Base-by-base conservation (phyloP, 1,139 yeast species). In the Yamadazyma epiphylla region DNA sequence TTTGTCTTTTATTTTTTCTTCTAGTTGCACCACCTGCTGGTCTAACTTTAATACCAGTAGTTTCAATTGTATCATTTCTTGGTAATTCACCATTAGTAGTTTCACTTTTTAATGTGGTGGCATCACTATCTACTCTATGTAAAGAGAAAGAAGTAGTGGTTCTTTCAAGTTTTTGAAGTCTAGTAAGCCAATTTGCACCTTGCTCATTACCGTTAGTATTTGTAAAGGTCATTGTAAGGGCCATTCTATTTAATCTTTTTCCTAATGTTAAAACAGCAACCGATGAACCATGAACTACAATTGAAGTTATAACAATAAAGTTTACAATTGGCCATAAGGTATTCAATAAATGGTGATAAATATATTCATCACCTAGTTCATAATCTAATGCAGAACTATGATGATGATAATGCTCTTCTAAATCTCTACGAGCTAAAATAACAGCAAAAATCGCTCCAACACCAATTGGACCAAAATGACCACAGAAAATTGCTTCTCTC, bases 391-490 rank as follows among this genome's bases (percentile, higher is more conserved):
- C 32, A 2, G 32, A 28, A 7, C 34, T 30, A 10, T 35, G 28
- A 19, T 40, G 33, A 9, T 75, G 69, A 39, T 48, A 63, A 40
- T 62, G 64, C 9, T 64, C 67, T 49, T 87, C 95, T 27, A 91
- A 66, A 43, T 85, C 91, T 12, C 78, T 76, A 43, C 94, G 73
- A 1, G 96, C 91, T 45, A 89, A 64, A 36, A 91, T 82, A 10
- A 89, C 80, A 13, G 95, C 95, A 59, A 86, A 91, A 13, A 91
- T 75, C 1, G 97, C 97, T 41, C 97, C 97, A 8, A 91, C 98
- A 33, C 98, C 98, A 52, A 91, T 87, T 7, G 98, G 98, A 27
- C 98, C 98, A 55, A 91, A 91, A 61, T 91, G 97, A 14, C 97
- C 97, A 55, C 95, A 89, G 51, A 91, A 88, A 5, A 91, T 52